phyloP scores from a whole-genome alignment of 345 rosid genomes.

The Linum trigynum region DNA sequence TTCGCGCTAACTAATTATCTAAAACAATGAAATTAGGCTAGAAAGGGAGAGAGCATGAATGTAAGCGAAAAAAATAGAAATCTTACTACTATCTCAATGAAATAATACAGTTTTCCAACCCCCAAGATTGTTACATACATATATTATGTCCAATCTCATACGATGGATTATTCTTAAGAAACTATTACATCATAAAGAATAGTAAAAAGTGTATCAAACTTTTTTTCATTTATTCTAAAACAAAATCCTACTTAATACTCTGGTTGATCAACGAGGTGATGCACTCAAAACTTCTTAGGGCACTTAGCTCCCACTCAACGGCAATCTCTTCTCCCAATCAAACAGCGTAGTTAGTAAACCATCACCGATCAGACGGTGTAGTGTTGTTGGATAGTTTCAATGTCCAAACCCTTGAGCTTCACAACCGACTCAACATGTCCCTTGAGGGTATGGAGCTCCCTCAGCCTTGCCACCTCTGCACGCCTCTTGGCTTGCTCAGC shows the following conservation, averaged over 20 bases:
- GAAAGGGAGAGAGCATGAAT: too few species aligned
- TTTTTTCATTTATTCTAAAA: background rate
- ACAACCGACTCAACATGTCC: conserved; percentile 93
- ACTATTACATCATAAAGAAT: background rate
- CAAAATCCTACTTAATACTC: background rate
- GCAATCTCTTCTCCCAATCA: conserved; percentile 22
- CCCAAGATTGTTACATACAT: background rate
- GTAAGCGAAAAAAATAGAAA: conserved; percentile 7
- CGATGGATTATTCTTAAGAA: conserved; percentile 21
- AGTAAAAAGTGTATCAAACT: background rate
- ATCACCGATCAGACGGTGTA: conserved; percentile 54
- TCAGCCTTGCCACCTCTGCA: conserved; percentile 86
- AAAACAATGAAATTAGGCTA: too few species aligned
- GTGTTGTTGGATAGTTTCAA: conserved; percentile 77
- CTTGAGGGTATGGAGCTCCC: conserved; percentile 85
- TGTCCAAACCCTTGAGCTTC: conserved; percentile 87
- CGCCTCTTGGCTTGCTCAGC: conserved; percentile 90
- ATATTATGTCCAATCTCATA: conserved; percentile 10
- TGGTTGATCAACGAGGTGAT: background rate
- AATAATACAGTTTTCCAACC: conserved; percentile 11
- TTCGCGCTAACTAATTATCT: too few species aligned
- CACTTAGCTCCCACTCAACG: background rate
- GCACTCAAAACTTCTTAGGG: conserved; percentile 3
- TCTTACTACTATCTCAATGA: background rate
- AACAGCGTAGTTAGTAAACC: conserved; percentile 18